Conservation (phyloP, 2,329 filamentous ascomycete genomes). For the Talaromyces amestolkiae region DNA sequence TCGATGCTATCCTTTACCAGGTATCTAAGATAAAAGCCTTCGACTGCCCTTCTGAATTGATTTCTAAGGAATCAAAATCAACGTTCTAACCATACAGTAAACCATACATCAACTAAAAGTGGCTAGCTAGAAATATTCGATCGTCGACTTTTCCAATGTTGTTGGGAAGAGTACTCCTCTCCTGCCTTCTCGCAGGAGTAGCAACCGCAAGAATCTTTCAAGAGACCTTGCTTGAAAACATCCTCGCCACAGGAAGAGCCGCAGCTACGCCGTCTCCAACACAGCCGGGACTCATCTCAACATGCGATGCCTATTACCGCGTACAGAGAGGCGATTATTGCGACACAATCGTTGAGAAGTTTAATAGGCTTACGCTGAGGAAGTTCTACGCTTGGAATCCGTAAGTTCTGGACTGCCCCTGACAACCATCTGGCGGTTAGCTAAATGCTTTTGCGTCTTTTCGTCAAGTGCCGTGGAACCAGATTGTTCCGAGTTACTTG, state of each 20-base stretch:
- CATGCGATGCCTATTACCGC: constrained; percentile 11
- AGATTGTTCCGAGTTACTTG: constrained; percentile 9
- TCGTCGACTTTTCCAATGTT: neutral
- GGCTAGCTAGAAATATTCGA: too few species aligned
- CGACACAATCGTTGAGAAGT: neutral
- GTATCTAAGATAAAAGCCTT: neutral
- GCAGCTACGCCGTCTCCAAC: constrained; percentile 4
- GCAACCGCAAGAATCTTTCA: neutral
- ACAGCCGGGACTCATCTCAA: constrained; percentile 11
- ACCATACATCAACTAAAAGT: too few species aligned
- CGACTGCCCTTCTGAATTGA: neutral
- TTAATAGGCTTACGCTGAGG: constrained; percentile 5
- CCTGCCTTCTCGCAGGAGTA: neutral
- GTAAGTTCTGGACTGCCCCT: neutral
- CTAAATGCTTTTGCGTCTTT: neutral
- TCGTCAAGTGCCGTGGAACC: constrained; percentile 17
- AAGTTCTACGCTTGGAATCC: constrained; percentile 17
- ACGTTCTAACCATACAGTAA: too few species aligned
- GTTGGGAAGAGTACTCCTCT: neutral
- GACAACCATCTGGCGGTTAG: neutral
- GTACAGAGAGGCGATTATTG: constrained; percentile 13
- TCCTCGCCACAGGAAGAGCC: neutral
- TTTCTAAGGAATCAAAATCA: neutral
- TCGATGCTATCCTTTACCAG: neutral
- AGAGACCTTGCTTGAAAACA: too few species aligned